Evolutionary conservation across 225 moss, liverwort and hornwort species (phyloP), one percentile per base, ranked within the genome.

Genomic region (Pseudisothecium myosuroides): DNA sequence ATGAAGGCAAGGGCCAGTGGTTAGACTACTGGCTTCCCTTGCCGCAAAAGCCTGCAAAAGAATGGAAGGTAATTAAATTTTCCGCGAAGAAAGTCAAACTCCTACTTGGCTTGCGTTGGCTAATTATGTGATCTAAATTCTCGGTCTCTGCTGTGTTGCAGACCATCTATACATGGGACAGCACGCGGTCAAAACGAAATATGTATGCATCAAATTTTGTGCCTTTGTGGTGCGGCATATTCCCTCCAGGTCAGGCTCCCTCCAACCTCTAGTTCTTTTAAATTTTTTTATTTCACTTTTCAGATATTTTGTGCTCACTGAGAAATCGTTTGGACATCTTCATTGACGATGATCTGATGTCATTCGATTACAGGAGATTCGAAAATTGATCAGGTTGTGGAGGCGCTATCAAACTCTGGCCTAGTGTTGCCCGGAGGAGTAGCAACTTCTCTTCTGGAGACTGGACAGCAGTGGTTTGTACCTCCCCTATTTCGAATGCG

Each of bases 21-120:
- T 90, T 94, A 58, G 96, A 97, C 77, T 97, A 94, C 88, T 97
- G 97, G 97, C 93, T 97, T 54, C 97, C 96, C 31, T 68, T 58
- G 76, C 66, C 14, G 83, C 86, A 93, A 21, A 88, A 86, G 69
- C 73, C 86, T 73, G 79, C 43, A 45, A 82, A 75, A 61, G 68
- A 66, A 60, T 87, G 89, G 15, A 90, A 90, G 90, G 93, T 91
- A 87, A 64, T 76, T 58, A 34, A 21, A 59, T 86, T 39, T 76
- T 72, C 34, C 34, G 52, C 47, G 50, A 29, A 64, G 64, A 26
- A 49, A 36, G 60, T 37, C 23, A 34, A 47, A 59, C 59, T 43
- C 43, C 12, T 17, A 58, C 41, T 74, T 80, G 56, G 37, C 41
- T 84, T 67, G 75, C 67, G 36, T 75, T 84, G 80, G 43, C 37